Evolutionary conservation across 352 stramenopile species (phyloP), one percentile per base, ranked within the genome.

Genomic region (Globisporangium nodosum): DNA sequence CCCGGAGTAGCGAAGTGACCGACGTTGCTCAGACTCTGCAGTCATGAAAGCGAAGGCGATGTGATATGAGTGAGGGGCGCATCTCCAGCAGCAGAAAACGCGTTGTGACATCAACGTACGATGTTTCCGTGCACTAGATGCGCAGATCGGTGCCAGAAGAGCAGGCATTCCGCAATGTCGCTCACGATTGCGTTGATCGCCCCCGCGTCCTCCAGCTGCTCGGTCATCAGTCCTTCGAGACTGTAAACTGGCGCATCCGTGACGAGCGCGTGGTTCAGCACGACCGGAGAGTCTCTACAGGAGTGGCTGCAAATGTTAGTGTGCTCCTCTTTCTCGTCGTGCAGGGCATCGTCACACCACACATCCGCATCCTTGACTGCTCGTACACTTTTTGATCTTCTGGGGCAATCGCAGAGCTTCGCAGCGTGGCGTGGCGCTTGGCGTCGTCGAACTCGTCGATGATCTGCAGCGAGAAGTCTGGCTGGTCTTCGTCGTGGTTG

Each of bases 71-170:
- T 11, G 33, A 37, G 9, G 33, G 2, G 5, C 9, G 12, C 6
- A 24, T 16, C 4, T 3, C n/a, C 39, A 31, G 11, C 4, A 42
- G 49, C 21, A 59, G 20, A 49, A 58, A 33, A 3, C 33, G 46
- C 27, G 52, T 16, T 18, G n/a, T 3, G 12, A 13, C 18, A 43
- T 11, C 15, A 9, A 61, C 73, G 37, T 67, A 91, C 81, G 39
- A 91, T 75, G 52, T 88, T 88, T 40, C 81, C 81, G 46, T 91
- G 76, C 18, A 76, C 65, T 54, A 85, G 59, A 15, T 61, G 71
- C 0, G 78, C 78, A n/a, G 74, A 65, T 4, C 54, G 49, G 49
- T 91, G 81, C 75, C 75, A 91, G 31, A 88, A 87, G 15, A 49
- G 54, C 16, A 87, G 54, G 39, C 78, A 88, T 12, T 78, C 70